phyloP scores from a whole-genome alignment of 306 rosid genomes.

The Cercis canadensis region DNA sequence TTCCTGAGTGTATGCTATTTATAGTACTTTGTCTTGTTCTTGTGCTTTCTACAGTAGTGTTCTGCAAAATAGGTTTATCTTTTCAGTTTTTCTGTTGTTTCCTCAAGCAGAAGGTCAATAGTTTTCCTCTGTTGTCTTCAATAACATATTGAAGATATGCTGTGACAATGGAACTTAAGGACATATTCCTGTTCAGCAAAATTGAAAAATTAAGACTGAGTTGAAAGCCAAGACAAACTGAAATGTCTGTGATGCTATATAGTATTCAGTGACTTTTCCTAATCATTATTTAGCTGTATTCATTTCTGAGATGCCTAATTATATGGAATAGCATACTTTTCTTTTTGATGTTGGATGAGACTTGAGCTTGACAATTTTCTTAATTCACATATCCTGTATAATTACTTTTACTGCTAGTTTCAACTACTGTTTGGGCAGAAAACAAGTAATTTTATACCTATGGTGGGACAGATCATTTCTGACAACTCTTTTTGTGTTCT shows the following conservation, averaged over 20 bases:
- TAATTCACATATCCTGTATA: not conserved
- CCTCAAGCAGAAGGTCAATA: not conserved
- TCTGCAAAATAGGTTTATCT: slow-evolving; percentile 25
- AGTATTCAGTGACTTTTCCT: not conserved
- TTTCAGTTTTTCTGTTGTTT: slow-evolving; percentile 6
- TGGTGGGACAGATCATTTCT: not conserved
- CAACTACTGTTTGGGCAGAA: not conserved
- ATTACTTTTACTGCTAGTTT: not conserved
- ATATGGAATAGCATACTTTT: too few species aligned
- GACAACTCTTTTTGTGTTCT: slow-evolving; percentile 3
- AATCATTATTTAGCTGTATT: not conserved
- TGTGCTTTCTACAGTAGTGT: slow-evolving; percentile 30
- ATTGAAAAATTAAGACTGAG: slow-evolving; percentile 1
- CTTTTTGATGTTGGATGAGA: not conserved
- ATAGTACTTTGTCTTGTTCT: slow-evolving; percentile 25
- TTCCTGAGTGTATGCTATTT: slow-evolving; percentile 82
- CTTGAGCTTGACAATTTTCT: not conserved
- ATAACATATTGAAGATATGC: not conserved
- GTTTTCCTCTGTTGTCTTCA: not conserved
- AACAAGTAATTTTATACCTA: not conserved
- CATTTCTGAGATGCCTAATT: not conserved
- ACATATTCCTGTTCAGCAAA: not conserved
- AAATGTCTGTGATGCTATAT: not conserved
- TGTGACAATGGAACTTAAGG: not conserved
- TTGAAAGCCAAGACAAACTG: not conserved